Evolutionary conservation across 805 yeast genomes (phyloP), one percentile per base, ranked within the genome.

Genomic region (Candida pseudoglaebosa): DNA sequence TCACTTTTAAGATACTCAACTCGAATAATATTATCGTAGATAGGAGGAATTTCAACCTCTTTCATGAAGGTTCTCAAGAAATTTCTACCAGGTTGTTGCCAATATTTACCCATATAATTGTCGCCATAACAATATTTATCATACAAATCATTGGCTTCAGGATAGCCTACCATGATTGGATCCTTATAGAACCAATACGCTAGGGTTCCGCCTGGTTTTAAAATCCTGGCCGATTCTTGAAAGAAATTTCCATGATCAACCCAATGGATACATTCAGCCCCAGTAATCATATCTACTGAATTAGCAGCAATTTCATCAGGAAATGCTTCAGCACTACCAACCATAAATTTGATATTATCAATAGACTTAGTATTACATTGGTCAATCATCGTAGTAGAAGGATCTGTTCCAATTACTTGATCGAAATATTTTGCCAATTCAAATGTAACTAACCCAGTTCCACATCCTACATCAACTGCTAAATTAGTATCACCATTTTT

Each of bases 191-290:
- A 84, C 84, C 91, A 88, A 48, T 77, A 75, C 0, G 88, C 83
- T 34, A 89, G 53, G 0, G 89, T 81, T 1, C 93, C 95, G 15
- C 70, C 67, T 1, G 76, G 71, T 37, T 72, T 73, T 42, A 87
- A 64, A 10, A 78, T 62, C 4, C 76, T 50, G 15, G 64, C 59
- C 2, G 75, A 67, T 42, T 75, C 78, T 4, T 57, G 49, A 53
- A 78, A 79, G 54, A 80, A 82, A 20, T 48, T 46, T 0, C 65
- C 62, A 42, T 76, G 81, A 40, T 82, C 71, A 41, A 86, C 75
- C 95, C 96, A 89, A 59, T 89, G 96, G n/a, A 75, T 78, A 42
- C 89, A 83, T 54, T 89, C 89, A 0, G 90, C 95, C n/a, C 82
- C 84, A 2, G 88, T 74, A 10, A 87, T 66, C 49, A 87, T 43